Percentiles rank a stretch among this genome's conserved stretches.
These are phyloP conservation scores for Irpex sp. DNA, from an alignment of 1,284 basidiomycete species.

Conservation along the genomic window DNA sequence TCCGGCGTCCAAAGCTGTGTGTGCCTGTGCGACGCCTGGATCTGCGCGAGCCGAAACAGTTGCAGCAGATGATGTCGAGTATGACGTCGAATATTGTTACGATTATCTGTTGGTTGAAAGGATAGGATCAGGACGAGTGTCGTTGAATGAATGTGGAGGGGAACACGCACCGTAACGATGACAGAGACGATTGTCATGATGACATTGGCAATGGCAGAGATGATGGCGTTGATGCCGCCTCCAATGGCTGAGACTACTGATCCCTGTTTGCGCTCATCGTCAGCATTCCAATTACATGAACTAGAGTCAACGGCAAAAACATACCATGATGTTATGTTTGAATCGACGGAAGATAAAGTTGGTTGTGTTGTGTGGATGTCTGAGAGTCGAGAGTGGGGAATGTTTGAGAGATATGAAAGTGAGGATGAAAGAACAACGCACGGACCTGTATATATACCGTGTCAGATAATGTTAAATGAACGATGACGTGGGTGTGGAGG, in stretches of 20 bases:
- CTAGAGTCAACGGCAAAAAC: background rate
- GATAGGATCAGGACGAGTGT: background rate
- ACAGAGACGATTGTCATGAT: slow-evolving; percentile 53
- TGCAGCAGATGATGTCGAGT: slow-evolving; percentile 55
- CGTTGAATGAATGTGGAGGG: slow-evolving; percentile 5
- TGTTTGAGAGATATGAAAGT: no score
- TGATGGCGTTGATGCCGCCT: slow-evolving; percentile 48
- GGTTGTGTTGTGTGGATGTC: no score
- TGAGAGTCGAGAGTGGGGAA: no score
- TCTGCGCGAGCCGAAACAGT: slow-evolving; percentile 32
- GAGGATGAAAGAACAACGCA: no score
- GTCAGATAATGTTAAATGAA: no score
- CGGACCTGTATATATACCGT: no score
- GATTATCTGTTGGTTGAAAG: slow-evolving; percentile 37
- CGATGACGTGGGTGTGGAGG: no score
- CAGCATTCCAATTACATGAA: background rate
- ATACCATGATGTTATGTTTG: background rate
- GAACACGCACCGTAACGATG: slow-evolving; percentile 44
- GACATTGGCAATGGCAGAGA: slow-evolving; percentile 53
- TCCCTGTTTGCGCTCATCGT: slow-evolving; percentile 29
- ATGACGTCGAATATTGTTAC: slow-evolving; percentile 58
- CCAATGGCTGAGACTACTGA: slow-evolving; percentile 59
- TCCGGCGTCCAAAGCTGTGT: slow-evolving; percentile 11
- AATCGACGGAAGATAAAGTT: background rate
- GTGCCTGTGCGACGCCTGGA: slow-evolving; percentile 16